These are phyloP conservation scores for Hibiscus tridactylites DNA, from an alignment of 345 rosid genomes.

Conservation along the genomic window DNA sequence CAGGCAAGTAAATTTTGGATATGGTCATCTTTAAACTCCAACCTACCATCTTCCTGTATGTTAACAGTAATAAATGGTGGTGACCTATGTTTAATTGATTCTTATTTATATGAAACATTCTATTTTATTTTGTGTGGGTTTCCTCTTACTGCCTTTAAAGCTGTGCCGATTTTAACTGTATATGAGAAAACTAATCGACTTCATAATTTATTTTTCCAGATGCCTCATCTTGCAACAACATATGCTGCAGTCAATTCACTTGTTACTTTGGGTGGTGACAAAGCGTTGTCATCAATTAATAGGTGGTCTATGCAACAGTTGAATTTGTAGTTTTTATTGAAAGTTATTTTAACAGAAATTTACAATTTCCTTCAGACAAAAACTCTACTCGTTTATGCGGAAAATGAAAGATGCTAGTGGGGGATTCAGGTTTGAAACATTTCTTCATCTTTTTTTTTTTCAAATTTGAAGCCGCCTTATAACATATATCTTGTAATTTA, in stretches of 20 bases:
- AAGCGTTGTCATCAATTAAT: conserved; percentile 62
- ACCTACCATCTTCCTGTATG: background rate
- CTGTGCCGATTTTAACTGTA: background rate
- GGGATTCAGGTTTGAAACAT: conserved; percentile 62
- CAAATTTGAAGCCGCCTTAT: background rate
- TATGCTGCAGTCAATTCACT: conserved; percentile 92
- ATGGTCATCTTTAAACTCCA: background rate
- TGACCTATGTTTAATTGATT: background rate
- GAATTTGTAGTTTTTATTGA: conserved; percentile 4
- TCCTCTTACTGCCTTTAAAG: background rate
- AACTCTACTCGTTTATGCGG: conserved; percentile 43
- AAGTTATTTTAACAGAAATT: conserved; percentile 19
- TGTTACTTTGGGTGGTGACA: conserved; percentile 77
- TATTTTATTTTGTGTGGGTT: background rate
- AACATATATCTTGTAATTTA: background rate
- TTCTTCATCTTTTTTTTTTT: background rate
- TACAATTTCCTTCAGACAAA: conserved; percentile 41
- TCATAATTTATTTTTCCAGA: conserved; percentile 32
- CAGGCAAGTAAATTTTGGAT: conserved; percentile 58
- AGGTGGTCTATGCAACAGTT: conserved; percentile 42
- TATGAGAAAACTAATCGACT: conserved; percentile 1
- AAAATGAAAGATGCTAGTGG: conserved; percentile 76
- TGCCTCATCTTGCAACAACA: conserved; percentile 96
- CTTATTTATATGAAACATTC: background rate
- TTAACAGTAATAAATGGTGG: background rate